Conservation (phyloP, 2,329 filamentous ascomycete species). For the Cryoendolithus antarcticus region DNA sequence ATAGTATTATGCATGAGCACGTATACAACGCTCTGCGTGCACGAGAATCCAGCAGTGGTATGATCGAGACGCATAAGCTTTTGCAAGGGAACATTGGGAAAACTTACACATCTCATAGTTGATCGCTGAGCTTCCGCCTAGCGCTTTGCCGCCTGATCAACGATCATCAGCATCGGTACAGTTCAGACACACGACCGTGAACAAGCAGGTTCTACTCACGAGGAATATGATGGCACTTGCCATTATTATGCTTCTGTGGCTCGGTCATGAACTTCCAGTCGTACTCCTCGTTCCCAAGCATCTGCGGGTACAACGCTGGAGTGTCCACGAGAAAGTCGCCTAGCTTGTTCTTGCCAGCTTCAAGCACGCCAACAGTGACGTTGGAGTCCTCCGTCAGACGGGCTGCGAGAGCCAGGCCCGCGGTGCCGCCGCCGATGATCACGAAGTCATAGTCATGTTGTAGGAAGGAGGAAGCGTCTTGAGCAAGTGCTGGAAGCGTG, state of each 20-base stretch:
- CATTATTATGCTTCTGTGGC: slow-evolving; percentile 11
- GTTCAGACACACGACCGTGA: too few relatives aligned
- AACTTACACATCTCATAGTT: slow-evolving; percentile 21
- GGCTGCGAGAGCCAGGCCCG: slow-evolving; percentile 20
- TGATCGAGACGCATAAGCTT: too few relatives aligned
- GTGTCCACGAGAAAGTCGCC: slow-evolving; percentile 14
- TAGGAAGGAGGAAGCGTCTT: slow-evolving; percentile 15
- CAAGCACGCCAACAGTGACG: slow-evolving; percentile 22
- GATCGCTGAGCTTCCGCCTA: slow-evolving; percentile 30
- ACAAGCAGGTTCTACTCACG: not conserved
- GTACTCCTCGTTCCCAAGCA: slow-evolving; percentile 2
- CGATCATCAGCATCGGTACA: too few relatives aligned
- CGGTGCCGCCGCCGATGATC: slow-evolving; percentile 21
- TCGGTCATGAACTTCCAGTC: slow-evolving; percentile 20
- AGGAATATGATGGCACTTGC: slow-evolving; percentile 12
- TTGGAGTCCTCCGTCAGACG: slow-evolving; percentile 19
- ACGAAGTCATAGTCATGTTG: slow-evolving; percentile 19
- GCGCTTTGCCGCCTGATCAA: slow-evolving; percentile 19
- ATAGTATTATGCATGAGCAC: too few relatives aligned
- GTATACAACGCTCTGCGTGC: too few relatives aligned
- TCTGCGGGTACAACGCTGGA: slow-evolving; percentile 12
- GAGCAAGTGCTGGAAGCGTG: slow-evolving; percentile 13
- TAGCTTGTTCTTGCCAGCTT: slow-evolving; percentile 17
- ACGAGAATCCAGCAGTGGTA: too few relatives aligned
- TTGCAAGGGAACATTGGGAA: too few relatives aligned